Base-by-base conservation (phyloP, 2,329 filamentous ascomycete genomes). In the Didymella pinodella region DNA sequence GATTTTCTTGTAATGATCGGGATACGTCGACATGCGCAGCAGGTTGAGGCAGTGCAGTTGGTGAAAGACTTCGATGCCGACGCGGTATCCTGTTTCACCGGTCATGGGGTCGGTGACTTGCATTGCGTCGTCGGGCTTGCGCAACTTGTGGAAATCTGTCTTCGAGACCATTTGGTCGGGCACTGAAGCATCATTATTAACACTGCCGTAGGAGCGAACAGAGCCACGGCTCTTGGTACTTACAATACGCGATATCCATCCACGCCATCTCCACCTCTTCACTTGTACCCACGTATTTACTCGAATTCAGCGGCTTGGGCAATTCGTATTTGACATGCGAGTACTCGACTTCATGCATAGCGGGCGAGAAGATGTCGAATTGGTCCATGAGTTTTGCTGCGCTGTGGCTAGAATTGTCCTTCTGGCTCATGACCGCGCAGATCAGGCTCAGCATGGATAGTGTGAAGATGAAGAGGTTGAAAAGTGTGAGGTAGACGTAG, bases 81-180 rank as follows among this genome's bases (percentile, higher is more conserved):
- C 85, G n/a, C 85, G 79, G 65, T 87, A 88, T 0, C 85, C 86
- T 36, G 81, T 80, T 56, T 84, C 79, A 18, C 85, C 86, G 1
- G 85, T 86, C 44, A 77, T 78, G 5, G 85, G 82, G 63, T 88
- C 78, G 10, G 81, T 83, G 62, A 86, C 82, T 65, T 81, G 83
- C n/a, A 87, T 77, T 0, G 84, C 84, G 22, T 81, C 75, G 36
- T 77, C 71, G 2, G 83, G 82, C 61, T 86, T 83, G 4, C 81
- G 81, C 0, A 88, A 80, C 22, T 80, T 81, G 40, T 80, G 73
- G 28, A 87, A 81, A 65, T 88, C 85, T 6, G 80, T 76, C 22
- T 80, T 76, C 0, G 82, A 82, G 50, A 88, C 84, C 81, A 86
- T 86, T 65, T 85, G 84, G 68, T 88, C 85, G 36, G 85, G 85